phyloP scores from a whole-genome alignment of 148 eudicot species.

The Chenopodium berlandieri region DNA sequence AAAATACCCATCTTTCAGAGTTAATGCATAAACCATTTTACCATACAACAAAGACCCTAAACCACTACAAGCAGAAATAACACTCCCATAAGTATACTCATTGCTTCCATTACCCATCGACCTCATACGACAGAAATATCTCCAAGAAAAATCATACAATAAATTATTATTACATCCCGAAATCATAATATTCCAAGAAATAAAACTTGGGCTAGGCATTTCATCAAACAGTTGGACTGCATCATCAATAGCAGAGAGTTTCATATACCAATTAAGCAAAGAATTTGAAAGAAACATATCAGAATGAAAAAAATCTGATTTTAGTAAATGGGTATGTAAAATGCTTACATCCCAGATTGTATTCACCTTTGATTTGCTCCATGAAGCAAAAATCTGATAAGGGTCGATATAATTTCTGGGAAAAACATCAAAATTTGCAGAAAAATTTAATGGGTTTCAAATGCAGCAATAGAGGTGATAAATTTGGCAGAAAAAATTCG shows the following conservation, averaged over 20 bases:
- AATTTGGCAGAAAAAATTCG: slow-evolving; percentile 24
- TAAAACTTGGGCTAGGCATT: slow-evolving; percentile 45
- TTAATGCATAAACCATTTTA: slow-evolving; percentile 53
- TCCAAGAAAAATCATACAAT: slow-evolving; percentile 53
- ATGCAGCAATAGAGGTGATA: slow-evolving; percentile 27
- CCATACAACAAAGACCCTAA: slow-evolving; percentile 45
- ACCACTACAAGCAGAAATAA: slow-evolving; percentile 62
- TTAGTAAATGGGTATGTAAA: slow-evolving; percentile 51
- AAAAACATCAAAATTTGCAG: slow-evolving; percentile 7
- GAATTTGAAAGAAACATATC: slow-evolving; percentile 41
- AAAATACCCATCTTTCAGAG: slow-evolving; percentile 63
- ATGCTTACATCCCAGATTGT: slow-evolving; percentile 32
- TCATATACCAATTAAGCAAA: slow-evolving; percentile 42
- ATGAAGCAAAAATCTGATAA: slow-evolving; percentile 32
- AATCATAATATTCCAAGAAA: slow-evolving; percentile 66
- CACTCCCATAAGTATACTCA: slow-evolving; percentile 66
- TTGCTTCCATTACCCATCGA: slow-evolving; percentile 43
- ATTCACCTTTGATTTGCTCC: slow-evolving; percentile 34
- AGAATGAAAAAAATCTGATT: slow-evolving; percentile 19
- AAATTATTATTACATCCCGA: slow-evolving; percentile 50
- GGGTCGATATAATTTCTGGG: slow-evolving; percentile 29
- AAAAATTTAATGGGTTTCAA: slow-evolving; percentile 23
- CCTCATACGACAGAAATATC: slow-evolving; percentile 58
- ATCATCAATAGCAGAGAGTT: slow-evolving; percentile 35
- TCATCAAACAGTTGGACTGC: slow-evolving; percentile 63